Evolutionary conservation across 495 filamentous ascomycete genomes (phyloP).

Genomic region (Aspergillus sparsus): DNA sequence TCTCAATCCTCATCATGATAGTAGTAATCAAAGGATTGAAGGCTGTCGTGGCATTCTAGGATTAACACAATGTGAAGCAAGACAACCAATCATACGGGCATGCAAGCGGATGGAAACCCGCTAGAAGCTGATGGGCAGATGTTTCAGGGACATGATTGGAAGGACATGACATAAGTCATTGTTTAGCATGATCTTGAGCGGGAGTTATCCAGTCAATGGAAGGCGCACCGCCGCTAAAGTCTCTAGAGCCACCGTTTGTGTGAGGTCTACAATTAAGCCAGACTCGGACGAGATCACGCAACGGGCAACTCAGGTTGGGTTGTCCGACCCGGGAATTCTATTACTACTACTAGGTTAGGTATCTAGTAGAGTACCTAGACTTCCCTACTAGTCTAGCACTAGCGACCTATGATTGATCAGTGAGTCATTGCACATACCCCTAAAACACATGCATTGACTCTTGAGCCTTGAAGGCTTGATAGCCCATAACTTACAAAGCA

Average conservation of each 20-base stretch:
- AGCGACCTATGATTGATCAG: neutral
- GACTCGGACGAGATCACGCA: slow-evolving; percentile 4
- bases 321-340: neutral
- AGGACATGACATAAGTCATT: slow-evolving; percentile 14
- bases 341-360: too few species aligned
- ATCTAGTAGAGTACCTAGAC: too few species aligned
- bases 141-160: neutral
- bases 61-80: slow-evolving; percentile 3
- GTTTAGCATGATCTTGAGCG: slow-evolving; percentile 3
- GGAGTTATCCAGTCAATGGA: neutral
- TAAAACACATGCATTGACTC: neutral
- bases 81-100: neutral
- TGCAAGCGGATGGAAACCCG: slow-evolving; percentile 3
- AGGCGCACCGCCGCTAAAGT: neutral
- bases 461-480: slow-evolving; percentile 4
- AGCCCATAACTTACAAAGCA: neutral
- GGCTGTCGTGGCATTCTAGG: neutral
- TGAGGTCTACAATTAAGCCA: neutral
- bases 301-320: neutral
- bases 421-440: slow-evolving; percentile 19
- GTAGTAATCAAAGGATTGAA: neutral
- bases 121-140: slow-evolving; percentile 4
- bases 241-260: too few species aligned
- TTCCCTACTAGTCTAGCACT: too few species aligned
- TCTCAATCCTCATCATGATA: neutral